Base-by-base conservation (phyloP, 108 stramenopile species). In the Nitzschia sp. region DNA sequence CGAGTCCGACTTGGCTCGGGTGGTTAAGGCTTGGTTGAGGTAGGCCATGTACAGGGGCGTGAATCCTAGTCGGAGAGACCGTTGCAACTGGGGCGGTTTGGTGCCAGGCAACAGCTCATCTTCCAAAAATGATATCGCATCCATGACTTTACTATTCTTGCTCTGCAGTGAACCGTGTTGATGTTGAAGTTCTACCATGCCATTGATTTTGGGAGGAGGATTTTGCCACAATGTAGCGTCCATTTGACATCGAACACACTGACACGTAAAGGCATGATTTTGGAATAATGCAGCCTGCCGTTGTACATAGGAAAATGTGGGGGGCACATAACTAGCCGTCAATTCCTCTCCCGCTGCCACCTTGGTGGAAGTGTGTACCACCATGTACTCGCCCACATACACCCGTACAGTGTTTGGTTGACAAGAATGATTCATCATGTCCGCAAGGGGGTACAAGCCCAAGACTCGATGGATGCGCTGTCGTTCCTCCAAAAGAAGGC, bases 351-450 rank as follows among this genome's bases (percentile, higher is more conserved):
- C 88, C 21, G 78, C 69, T 11, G 81, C 17, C 48, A 94, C 81
- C 0, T 48, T 11, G 27, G 42, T 49, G 58, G 56, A 70, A 24
- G 93, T 80, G 64, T 90, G 87, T 3, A 84, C 86, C 46, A 90
- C 72, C 93, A 94, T 94, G 28, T 74, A 55, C 0, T 75, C 89
- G 3, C 48, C 62, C 9, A 77, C 76, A 79, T 84, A 94, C 23
- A 87, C 79, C 23, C 87, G 62, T 11, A 89, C 80, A 18, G 93
- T 89, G 74, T 91, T 94, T 5, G 85, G 70, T 5, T 42, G 33
- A 69, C 93, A 94, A 1, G 88, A 86, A 66, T 94, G 93, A 80
- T 94, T 94, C 46, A 91, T 82, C 83, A 89, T 89, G 59, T 89
- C 93, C 19, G 88, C 86, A 30, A 91, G 75, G n/a, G 93, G 89